Base-by-base conservation (phyloP, 176 grass and related monocot genomes). In the Pontederia paniculata region DNA sequence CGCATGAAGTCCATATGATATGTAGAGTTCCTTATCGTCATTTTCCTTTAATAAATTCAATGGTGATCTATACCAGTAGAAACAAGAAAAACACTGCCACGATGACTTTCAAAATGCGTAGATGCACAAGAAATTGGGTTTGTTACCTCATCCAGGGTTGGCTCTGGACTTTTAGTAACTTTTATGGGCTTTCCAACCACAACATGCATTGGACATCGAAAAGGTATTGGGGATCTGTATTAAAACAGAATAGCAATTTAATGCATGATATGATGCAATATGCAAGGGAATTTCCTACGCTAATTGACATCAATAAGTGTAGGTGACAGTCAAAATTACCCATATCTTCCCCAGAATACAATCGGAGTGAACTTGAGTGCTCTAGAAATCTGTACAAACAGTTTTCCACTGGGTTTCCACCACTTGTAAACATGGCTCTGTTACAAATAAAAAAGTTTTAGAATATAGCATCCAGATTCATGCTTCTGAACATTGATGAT, bases 341-440 rank as follows among this genome's bases (percentile, higher is more conserved):
- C 86, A 5, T 67, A 81, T 79, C 81, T 90, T 42, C 91, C 91
- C 77, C 80, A 97, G 60, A 97, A 97, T 46, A 90, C 66, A 43
- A 90, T 77, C 41, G 93, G 93, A 66, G 85, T 88, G 80, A 97
- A 90, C 53, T 97, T 97, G 22, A 97, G 76, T 44, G 80, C 82
- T 69, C 86, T 80, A 77, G 93, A 74, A 56, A 97, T 84, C 57
- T 82, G 83, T 44, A 88, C 68, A 63, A 97, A 84, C 71, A 91
- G 62, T 63, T 88, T 90, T 21, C 86, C 93, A 45, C 76, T 53
- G 52, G 93, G 86, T 50, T 82, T 90, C 93, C 93, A 97, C 93
- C 93, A 97, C 50, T 79, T 89, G 23, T 84, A 97, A n/a, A 84
- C 72, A 53, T 71, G 70, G 69, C 86, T 81, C 83, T 97, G 63